phyloP scores from a whole-genome alignment of 2,329 filamentous ascomycete genomes.

The Cercospora sp. region DNA sequence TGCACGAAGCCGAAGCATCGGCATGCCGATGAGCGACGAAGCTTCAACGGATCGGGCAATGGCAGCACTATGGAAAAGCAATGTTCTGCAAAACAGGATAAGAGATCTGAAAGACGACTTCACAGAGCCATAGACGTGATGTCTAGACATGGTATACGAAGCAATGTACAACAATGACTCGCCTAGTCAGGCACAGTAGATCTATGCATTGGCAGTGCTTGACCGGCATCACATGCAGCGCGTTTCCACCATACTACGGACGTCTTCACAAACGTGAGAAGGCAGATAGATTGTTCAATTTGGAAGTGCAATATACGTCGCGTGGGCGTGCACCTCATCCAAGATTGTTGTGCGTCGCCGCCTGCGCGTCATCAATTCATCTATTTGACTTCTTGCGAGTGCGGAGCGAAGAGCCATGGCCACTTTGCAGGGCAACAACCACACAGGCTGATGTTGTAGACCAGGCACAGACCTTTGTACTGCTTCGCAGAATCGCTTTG shows the following conservation, averaged over 20 bases:
- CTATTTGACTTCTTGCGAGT: constrained; percentile 1
- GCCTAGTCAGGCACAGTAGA: constrained; percentile 4
- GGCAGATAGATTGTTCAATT: background rate
- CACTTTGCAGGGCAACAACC: background rate
- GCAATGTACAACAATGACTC: constrained; percentile 10
- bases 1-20: background rate
- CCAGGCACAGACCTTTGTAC: background rate
- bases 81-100: background rate
- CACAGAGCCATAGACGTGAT: background rate
- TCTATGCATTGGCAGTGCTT: background rate
- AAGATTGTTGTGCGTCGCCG: background rate
- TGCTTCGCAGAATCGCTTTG: background rate
- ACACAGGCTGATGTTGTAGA: background rate
- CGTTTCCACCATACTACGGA: background rate
- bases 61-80: background rate
- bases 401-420: background rate
- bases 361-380: background rate
- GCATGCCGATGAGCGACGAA: background rate
- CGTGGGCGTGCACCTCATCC: background rate
- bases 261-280: constrained; percentile 1
- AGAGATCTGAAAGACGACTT: background rate
- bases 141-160: constrained; percentile 1
- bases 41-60: background rate
- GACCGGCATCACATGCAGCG: background rate
- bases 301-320: background rate